Percentiles rank a stretch among this genome's conserved stretches.
Evolutionary conservation across 306 rosid species (phyloP).

Genomic region (Medicago arabica): DNA sequence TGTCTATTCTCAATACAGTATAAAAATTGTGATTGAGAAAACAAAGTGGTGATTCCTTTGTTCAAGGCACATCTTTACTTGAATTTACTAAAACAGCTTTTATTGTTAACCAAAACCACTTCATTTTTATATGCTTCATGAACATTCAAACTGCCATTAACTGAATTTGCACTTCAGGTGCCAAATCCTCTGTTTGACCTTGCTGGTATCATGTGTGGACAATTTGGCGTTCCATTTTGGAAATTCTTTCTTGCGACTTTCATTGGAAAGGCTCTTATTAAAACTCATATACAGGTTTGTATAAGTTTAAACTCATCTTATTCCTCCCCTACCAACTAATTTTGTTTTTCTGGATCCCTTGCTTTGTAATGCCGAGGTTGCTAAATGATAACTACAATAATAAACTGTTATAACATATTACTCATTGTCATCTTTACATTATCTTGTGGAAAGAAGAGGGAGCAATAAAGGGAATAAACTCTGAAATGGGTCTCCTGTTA

Average conservation of each 20-base stretch:
- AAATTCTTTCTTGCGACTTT: conserved; percentile 84
- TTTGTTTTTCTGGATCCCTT: conserved; percentile 17
- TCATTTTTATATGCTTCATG: conserved; percentile 2
- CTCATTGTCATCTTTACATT: not conserved
- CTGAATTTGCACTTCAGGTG: conserved; percentile 62
- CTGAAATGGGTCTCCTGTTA: not conserved
- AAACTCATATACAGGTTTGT: conserved; percentile 97
- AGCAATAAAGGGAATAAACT: too few species aligned
- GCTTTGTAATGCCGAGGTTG: not conserved
- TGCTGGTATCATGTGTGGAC: conserved; percentile 99
- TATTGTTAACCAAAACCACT: not conserved
- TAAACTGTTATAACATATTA: not conserved
- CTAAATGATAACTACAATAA: not conserved
- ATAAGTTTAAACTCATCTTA: conserved; percentile 21
- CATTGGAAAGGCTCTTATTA: conserved; percentile 92
- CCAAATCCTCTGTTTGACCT: conserved; percentile 99
- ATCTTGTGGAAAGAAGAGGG: too few species aligned
- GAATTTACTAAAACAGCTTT: not conserved
- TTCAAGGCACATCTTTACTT: conserved; percentile 1
- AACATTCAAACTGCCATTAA: conserved; percentile 28
- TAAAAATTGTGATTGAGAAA: conserved; percentile 31
- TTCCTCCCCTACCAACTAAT: conserved; percentile 16
- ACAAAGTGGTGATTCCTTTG: conserved; percentile 22
- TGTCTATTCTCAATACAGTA: not conserved
- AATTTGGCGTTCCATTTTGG: conserved; percentile 94